Evolutionary conservation across 495 filamentous ascomycete genomes (phyloP), one percentile per base, ranked within the genome.

Genomic region (Aspergillus nanangensis): DNA sequence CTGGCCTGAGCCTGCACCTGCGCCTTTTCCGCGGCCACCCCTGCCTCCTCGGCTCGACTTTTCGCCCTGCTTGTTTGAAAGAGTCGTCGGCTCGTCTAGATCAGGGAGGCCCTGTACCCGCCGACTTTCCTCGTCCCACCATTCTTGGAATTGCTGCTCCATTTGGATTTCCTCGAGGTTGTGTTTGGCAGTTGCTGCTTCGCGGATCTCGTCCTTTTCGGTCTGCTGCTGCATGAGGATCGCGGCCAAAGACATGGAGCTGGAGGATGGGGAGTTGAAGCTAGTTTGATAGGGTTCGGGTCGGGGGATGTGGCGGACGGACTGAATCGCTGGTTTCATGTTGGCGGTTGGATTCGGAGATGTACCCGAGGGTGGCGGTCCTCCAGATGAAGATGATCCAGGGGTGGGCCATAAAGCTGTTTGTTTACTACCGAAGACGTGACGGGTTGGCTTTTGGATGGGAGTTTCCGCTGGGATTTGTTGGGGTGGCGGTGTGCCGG

Each of bases 111-210:
- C 82, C 54, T 69, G 74, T 3, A 87, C 69, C 38, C 86, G 77
- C 52, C 78, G 77, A 60, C 86, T 90, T 61, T 98, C 93, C 45
- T 84, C 79, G 51, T 97, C 91, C 93, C 93, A 98, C 93, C 94
- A 98, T 58, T 92, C 83, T 62, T 95, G 87, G 65, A 98, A 98
- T 25, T 90, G 88, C 61, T 98, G 93, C 61, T 98, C 93, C 40
- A 86, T 79, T 58, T 98, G 94, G 51, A 98, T 98, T 32, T 97
- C 93, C 56, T 92, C 79, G 32, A 98, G 63, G 47, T 84, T 90
- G 33, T 92, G 77, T 61, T 94, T 95, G 2, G 87, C 85, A 0
- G 75, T 80, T 10, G 72, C 72, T n/a, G 88, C 88, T 64, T 95
- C 90, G 32, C 78, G 82, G 49, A 93, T 79, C 40, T 80, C 74